Conservation (phyloP, 768 basidiomycete species). For the Phylloporus sp. region DNA sequence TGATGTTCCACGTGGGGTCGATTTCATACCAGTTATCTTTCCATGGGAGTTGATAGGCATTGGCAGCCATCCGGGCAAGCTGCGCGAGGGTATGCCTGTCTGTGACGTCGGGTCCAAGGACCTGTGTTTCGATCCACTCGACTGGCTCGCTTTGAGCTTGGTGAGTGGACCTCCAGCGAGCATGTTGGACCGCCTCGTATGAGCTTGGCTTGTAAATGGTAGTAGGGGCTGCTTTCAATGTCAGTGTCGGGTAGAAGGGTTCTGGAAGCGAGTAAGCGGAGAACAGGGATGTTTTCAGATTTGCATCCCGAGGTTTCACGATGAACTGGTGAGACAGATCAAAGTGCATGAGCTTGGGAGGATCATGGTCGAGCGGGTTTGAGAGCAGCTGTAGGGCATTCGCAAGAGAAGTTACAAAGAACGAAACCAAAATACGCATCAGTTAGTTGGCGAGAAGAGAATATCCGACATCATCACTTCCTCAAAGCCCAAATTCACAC, state of each 20-base stretch:
- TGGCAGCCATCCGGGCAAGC: conserved; percentile 82
- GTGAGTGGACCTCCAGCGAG: conserved; percentile 49
- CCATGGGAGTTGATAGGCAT: conserved; percentile 80
- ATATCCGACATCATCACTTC: too few species aligned
- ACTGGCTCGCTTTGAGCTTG: conserved; percentile 47
- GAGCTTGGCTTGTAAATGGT: conserved; percentile 61
- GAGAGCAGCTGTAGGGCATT: background rate
- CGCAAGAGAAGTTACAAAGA: background rate
- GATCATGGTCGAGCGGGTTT: background rate
- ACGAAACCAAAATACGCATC: conserved; percentile 7
- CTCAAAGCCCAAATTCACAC: background rate
- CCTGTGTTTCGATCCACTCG: conserved; percentile 64
- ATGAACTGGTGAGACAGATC: conserved; percentile 18
- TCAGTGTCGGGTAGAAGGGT: conserved; percentile 7
- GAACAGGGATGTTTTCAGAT: conserved; percentile 3
- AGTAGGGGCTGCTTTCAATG: conserved; percentile 44
- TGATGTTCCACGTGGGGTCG: conserved; percentile 65
- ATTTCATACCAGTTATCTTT: conserved; percentile 79
- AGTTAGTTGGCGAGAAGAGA: background rate
- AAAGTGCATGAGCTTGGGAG: conserved; percentile 17
- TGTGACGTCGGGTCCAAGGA: conserved; percentile 72
- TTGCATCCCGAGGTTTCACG: background rate
- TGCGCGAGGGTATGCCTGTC: conserved; percentile 78
- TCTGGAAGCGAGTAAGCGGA: conserved; percentile 8
- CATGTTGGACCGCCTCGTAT: conserved; percentile 45